These are phyloP conservation scores for Saccharomycopsis selenospora DNA, from an alignment of 805 yeast species.

Conservation along the genomic window DNA sequence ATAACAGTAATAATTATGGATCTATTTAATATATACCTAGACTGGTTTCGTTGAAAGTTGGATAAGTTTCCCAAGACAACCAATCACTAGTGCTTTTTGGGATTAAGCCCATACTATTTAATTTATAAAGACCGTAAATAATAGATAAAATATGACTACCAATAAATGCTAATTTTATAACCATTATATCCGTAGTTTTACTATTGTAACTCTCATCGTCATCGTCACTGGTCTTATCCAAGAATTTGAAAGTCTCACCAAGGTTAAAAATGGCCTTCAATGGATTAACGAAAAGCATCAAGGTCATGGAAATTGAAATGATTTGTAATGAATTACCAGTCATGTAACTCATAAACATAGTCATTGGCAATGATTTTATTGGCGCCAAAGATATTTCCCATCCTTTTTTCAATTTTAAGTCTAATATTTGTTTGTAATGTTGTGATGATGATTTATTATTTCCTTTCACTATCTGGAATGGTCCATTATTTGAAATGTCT, in stretches of 20 bases:
- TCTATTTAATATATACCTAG: constrained; percentile 4
- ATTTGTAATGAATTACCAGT: constrained; percentile 85
- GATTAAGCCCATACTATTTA: constrained; percentile 80
- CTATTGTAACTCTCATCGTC: constrained; percentile 27
- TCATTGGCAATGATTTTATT: constrained; percentile 84
- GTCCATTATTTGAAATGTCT: not conserved
- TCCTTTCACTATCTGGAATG: constrained; percentile 8
- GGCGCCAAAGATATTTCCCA: constrained; percentile 85
- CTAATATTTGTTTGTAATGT: constrained; percentile 9
- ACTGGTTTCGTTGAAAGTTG: constrained; percentile 10
- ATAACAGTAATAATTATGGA: not conserved
- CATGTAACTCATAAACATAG: constrained; percentile 83
- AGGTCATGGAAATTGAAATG: constrained; percentile 84
- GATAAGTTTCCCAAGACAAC: constrained; percentile 68
- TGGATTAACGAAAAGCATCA: constrained; percentile 76
- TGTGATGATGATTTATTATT: not conserved
- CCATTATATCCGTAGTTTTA: constrained; percentile 23
- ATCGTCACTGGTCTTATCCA: constrained; percentile 27
- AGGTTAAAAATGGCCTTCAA: constrained; percentile 60
- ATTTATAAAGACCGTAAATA: constrained; percentile 76
- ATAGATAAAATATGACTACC: constrained; percentile 46
- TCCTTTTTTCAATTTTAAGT: constrained; percentile 53
- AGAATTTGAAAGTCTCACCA: constrained; percentile 42
- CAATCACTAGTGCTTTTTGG: constrained; percentile 88
- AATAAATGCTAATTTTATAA: constrained; percentile 43